phyloP scores from a whole-genome alignment of 2,329 filamentous ascomycete species.

The Kalmusia sp. region DNA sequence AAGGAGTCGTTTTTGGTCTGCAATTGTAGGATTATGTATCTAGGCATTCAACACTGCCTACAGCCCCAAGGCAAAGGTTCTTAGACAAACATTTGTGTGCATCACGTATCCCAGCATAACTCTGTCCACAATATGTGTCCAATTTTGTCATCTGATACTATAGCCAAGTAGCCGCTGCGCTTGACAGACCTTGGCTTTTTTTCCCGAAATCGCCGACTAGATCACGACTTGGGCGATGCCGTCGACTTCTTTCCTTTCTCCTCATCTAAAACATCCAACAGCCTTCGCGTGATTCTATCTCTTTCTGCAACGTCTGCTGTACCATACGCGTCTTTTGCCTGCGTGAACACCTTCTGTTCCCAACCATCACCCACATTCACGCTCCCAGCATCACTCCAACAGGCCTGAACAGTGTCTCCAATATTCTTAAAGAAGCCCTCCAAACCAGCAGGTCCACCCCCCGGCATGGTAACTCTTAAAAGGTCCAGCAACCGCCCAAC shows the following conservation, averaged over 20 bases:
- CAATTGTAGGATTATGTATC: not conserved
- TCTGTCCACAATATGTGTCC: too few species aligned
- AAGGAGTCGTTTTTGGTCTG: not conserved
- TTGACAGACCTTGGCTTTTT: too few species aligned
- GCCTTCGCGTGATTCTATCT: conserved; percentile 50
- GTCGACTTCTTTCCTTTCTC: conserved; percentile 24
- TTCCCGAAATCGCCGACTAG: too few species aligned
- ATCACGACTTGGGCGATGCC: not conserved
- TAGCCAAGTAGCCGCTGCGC: too few species aligned
- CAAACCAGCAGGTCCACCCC: conserved; percentile 61
- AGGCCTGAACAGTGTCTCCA: conserved; percentile 61
- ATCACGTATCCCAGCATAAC: too few species aligned
- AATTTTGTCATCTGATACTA: too few species aligned
- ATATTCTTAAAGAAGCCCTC: conserved; percentile 63
- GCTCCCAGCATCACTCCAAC: conserved; percentile 59
- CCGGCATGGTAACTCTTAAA: conserved; percentile 67
- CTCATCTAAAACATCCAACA: conserved; percentile 49
- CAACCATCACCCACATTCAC: conserved; percentile 53
- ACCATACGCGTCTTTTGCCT: conserved; percentile 58
- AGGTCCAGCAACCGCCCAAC: conserved; percentile 63
- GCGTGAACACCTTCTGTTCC: conserved; percentile 54
- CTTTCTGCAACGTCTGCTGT: conserved; percentile 49
- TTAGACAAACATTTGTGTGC: too few species aligned
- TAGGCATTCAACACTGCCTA: not conserved
- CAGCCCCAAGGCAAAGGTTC: not conserved